These are phyloP conservation scores for Metschnikowia bowlesiae DNA, from an alignment of 805 yeast species.

Conservation along the genomic window DNA sequence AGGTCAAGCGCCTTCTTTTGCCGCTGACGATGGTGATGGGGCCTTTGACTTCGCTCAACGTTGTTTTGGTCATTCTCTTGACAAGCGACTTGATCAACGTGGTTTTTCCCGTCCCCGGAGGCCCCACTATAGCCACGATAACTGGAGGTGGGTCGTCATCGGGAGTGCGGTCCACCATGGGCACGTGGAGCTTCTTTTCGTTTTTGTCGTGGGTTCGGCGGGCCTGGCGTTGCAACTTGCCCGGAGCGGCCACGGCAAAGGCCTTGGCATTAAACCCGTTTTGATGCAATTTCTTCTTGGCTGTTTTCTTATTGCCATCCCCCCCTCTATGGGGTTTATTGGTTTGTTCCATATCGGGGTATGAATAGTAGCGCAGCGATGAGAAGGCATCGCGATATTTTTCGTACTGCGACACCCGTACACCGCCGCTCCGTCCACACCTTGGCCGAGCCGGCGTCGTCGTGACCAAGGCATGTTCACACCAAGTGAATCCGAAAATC, in stretches of 20 bases:
- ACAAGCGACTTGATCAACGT: constrained; percentile 87
- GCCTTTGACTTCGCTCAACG: constrained; percentile 82
- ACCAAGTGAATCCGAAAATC: not conserved
- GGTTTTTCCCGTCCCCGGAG: constrained; percentile 97
- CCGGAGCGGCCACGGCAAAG: constrained; percentile 55
- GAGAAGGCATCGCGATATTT: constrained; percentile 9
- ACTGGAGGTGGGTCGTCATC: constrained; percentile 98
- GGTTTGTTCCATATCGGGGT: constrained; percentile 40
- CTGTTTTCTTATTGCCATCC: constrained; percentile 45
- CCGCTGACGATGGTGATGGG: constrained; percentile 97
- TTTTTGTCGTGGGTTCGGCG: constrained; percentile 76
- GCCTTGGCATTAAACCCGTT: constrained; percentile 60
- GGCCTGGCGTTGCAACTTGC: constrained; percentile 80
- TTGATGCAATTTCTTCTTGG: constrained; percentile 82
- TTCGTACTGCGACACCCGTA: constrained; percentile 4
- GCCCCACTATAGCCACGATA: constrained; percentile 95
- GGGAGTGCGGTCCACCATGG: constrained; percentile 96
- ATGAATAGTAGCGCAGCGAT: constrained; percentile 9
- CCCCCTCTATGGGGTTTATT: constrained; percentile 78
- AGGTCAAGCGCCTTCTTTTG: constrained; percentile 85
- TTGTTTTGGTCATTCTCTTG: constrained; percentile 80
- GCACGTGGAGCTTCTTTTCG: constrained; percentile 87
- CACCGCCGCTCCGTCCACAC: not conserved
- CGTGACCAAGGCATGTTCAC: no score
- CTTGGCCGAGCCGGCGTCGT: no score